Base-by-base conservation (phyloP, 805 yeast species). In the Scheffersomyces spartinae region DNA sequence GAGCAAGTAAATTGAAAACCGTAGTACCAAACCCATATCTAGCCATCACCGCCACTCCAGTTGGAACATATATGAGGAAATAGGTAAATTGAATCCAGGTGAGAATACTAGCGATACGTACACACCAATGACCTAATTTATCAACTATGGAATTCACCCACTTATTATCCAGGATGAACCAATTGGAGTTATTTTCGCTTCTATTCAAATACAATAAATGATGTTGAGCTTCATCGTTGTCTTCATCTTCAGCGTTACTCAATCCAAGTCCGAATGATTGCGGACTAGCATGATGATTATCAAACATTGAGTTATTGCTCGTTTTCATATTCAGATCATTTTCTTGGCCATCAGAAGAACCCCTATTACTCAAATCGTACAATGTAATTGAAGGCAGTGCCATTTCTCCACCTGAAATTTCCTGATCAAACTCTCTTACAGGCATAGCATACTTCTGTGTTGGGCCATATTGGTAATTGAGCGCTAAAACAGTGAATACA, bases 1-100 rank as follows among this genome's bases (percentile, higher is more conserved):
- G 98, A 2, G 98, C 98, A 30, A 88, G 63, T 26, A 88, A 51
- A 40, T 83, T 84, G 57, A 83, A 88, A 9, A 86, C 76, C 12
- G 60, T 59, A 8, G 40, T 44, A 3, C 73, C 86, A 49, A 69
- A 54, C 20, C 94, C 97, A 41, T 85, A 50, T 20, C 76, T 45
- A 27, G 67, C 69, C 22, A 81, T 79, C 5, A 79, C 74, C 5
- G 84, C 82, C 16, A 74, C 43, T 2, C 70, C 78, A 4, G 71
- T 55, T 21, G 70, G 61, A n/a, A 76, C 40, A 42, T 81, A 74
- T 15, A 68, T 58, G 28, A 74, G 55, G 26, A 74, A 68, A 37
- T 62, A 74, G 24, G 72, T 50, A 25, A 84, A 64, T 20, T 57
- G 57, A 37, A 40, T 43, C 9, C 12, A 23, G 18, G 15, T 10